Evolutionary conservation across 2,329 filamentous ascomycete genomes (phyloP).

Genomic region (Talaromyces rugulosus): DNA sequence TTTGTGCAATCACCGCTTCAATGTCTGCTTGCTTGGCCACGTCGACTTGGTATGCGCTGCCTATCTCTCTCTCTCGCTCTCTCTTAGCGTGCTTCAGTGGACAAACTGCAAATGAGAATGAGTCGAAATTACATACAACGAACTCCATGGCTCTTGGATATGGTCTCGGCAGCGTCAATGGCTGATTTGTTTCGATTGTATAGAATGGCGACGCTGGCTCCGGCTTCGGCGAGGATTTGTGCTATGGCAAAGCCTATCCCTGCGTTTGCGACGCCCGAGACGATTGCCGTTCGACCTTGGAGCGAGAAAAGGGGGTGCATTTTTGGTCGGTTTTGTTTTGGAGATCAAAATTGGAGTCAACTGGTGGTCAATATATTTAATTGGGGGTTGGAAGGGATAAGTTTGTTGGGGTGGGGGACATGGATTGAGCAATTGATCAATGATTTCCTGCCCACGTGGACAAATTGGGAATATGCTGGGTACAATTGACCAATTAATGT

Average conservation of each 20-base stretch:
- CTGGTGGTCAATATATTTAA: background rate
- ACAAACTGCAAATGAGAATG: background rate
- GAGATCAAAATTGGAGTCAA: background rate
- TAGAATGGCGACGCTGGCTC: conserved; percentile 3
- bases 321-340: background rate
- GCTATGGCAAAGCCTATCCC: conserved; percentile 7
- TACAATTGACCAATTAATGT: too few species aligned
- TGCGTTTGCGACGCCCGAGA: conserved; percentile 2
- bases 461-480: too few species aligned
- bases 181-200: conserved; percentile 3
- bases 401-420: too few species aligned
- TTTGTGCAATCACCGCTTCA: background rate
- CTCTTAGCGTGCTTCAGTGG: background rate
- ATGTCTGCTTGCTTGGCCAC: background rate
- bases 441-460: too few species aligned
- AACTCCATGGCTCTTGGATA: background rate
- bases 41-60: background rate
- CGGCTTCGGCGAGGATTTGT: conserved; percentile 4
- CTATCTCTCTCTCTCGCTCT: background rate
- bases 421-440: too few species aligned
- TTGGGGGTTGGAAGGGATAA: background rate
- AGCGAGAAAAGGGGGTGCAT: background rate
- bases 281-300: conserved; percentile 5
- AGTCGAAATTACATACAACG: background rate
- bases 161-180: background rate